These are phyloP conservation scores for Fraxinus cuspidata DNA, from an alignment of 257 asterid species.

Conservation along the genomic window DNA sequence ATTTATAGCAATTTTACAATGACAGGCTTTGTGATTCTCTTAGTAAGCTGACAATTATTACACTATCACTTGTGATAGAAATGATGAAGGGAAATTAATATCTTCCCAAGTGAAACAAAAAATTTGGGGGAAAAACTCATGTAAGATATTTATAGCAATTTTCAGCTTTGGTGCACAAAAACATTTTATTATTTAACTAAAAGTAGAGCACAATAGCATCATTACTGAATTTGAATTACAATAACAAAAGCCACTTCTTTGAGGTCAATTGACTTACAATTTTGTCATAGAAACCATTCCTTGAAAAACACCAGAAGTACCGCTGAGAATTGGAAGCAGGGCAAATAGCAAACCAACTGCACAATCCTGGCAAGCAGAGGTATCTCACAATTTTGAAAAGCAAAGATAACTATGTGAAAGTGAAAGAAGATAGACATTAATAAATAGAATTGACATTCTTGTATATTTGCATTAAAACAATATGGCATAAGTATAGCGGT, in stretches of 20 bases:
- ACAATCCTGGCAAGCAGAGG: slow-evolving; percentile 67
- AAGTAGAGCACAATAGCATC: slow-evolving; percentile 20
- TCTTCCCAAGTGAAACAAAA: not conserved
- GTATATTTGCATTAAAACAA: slow-evolving; percentile 24
- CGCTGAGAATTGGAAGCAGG: slow-evolving; percentile 85
- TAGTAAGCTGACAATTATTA: not conserved
- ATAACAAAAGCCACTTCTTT: slow-evolving; percentile 7
- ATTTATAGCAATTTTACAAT: not conserved
- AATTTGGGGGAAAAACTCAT: not conserved
- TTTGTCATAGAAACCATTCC: slow-evolving; percentile 74
- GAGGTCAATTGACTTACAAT: slow-evolving; percentile 49
- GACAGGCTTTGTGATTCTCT: not conserved
- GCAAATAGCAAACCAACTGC: slow-evolving; percentile 84
- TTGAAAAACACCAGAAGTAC: slow-evolving; percentile 77
- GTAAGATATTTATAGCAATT: not conserved
- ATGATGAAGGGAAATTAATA: not conserved
- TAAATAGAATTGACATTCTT: slow-evolving; percentile 13
- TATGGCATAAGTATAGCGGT: slow-evolving; percentile 15
- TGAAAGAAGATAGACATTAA: slow-evolving; percentile 12
- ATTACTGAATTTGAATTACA: slow-evolving; percentile 17
- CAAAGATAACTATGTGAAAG: slow-evolving; percentile 18
- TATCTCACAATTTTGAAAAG: slow-evolving; percentile 32
- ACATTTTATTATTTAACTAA: slow-evolving; percentile 3
- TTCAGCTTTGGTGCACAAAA: not conserved
- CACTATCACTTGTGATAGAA: not conserved